phyloP scores from a whole-genome alignment of 2,329 filamentous ascomycete genomes.

The Leptosphaerulina australis region DNA sequence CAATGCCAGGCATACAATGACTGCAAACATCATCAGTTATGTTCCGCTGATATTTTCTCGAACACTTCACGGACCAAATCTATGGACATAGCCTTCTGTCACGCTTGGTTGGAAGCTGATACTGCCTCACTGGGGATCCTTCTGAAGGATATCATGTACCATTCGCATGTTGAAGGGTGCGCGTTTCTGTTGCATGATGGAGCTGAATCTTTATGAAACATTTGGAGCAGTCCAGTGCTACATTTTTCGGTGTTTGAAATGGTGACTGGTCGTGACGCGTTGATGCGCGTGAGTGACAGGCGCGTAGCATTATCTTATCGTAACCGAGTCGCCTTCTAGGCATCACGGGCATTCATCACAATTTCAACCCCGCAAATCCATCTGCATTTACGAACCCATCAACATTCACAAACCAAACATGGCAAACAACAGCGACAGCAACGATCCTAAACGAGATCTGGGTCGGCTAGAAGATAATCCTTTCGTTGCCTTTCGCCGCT shows the following conservation, averaged over 20 bases:
- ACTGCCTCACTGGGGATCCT: background rate
- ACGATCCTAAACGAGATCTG: conserved; percentile 24
- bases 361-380: conserved; percentile 11
- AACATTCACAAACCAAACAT: conserved; percentile 23
- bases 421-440: conserved; percentile 32
- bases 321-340: conserved; percentile 17
- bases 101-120: background rate
- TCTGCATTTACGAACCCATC: conserved; percentile 5
- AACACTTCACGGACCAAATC: background rate
- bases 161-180: background rate
- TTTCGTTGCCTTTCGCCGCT: conserved; percentile 66
- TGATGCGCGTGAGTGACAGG: background rate
- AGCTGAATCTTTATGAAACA: background rate
- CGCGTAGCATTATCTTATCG: conserved; percentile 15
- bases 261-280: background rate
- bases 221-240: background rate
- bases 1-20: background rate
- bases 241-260: background rate
- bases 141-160: background rate
- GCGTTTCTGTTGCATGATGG: background rate
- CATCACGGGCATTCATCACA: conserved; percentile 14
- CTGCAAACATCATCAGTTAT: background rate
- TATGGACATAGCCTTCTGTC: background rate
- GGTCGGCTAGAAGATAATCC: conserved; percentile 53
- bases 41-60: background rate